Conservation (phyloP, 2,329 filamentous ascomycete species). For the Fusarium nygamai region DNA sequence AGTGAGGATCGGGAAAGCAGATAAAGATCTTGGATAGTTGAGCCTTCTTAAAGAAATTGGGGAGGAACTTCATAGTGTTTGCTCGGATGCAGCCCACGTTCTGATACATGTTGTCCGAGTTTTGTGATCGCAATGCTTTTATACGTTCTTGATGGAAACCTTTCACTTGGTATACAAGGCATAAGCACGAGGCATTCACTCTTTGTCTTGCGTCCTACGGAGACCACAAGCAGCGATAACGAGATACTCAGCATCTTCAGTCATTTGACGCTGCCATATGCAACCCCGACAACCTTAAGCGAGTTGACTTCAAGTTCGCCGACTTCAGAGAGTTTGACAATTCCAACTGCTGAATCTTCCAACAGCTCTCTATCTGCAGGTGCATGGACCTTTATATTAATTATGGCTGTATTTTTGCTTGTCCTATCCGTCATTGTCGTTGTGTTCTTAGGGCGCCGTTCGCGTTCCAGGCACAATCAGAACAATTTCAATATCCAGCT, state of each 20-base stretch:
- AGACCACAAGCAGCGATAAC: neutral
- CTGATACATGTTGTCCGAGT: conserved; percentile 70
- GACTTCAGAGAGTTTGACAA: neutral
- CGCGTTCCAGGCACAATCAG: neutral
- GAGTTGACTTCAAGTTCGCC: neutral
- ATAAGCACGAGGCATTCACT: neutral
- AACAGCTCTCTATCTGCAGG: too few species aligned
- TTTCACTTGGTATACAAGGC: neutral
- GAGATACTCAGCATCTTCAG: neutral
- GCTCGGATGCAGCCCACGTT: conserved; percentile 90
- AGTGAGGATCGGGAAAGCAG: conserved; percentile 98
- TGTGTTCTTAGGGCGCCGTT: neutral
- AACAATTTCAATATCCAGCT: neutral
- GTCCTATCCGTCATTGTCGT: neutral
- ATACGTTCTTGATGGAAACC: conserved; percentile 74
- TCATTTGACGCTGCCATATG: neutral
- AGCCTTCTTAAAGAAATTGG: conserved; percentile 87
- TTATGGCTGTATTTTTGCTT: neutral
- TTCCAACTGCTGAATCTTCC: neutral
- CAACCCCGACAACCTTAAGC: neutral
- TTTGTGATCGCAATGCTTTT: conserved; percentile 78
- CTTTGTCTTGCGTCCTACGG: neutral
- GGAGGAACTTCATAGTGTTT: conserved; percentile 99
- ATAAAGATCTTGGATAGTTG: conserved; percentile 95
- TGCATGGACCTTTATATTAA: neutral